phyloP scores from a whole-genome alignment of 441 rosid species.

The Pelargonium cotyledonis region DNA sequence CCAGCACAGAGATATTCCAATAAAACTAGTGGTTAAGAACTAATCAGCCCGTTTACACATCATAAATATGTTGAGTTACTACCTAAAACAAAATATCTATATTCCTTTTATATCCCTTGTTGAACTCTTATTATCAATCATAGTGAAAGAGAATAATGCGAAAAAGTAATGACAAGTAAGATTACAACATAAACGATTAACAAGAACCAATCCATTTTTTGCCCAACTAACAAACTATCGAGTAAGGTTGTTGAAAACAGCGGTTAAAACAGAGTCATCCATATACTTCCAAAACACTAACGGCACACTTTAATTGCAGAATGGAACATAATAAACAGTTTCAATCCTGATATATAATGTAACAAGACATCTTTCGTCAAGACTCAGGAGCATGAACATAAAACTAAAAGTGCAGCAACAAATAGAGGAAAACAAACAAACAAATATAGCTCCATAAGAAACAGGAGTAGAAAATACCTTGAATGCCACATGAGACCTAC shows the following conservation, averaged over 20 bases:
- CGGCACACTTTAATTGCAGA: neutral
- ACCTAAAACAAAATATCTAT: too few species aligned
- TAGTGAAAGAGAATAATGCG: too few species aligned
- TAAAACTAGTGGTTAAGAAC: too few species aligned
- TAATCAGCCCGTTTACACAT: too few species aligned
- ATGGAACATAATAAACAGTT: neutral
- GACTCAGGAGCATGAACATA: neutral
- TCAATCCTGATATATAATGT: neutral
- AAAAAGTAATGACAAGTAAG: too few species aligned
- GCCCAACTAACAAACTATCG: neutral
- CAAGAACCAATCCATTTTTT: neutral
- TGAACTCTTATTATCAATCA: too few species aligned
- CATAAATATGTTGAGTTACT: too few species aligned
- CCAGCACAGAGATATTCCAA: too few species aligned
- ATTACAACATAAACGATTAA: neutral
- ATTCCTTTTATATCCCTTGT: too few species aligned
- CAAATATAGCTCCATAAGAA: neutral
- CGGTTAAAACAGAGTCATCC: neutral
- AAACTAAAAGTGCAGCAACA: neutral
- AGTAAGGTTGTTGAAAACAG: neutral
- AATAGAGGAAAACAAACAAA: neutral
- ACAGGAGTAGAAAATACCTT: conserved; percentile 34
- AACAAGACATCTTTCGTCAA: neutral
- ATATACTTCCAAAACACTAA: conserved; percentile 1
- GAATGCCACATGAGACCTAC: conserved; percentile 68